phyloP scores from a whole-genome alignment of 805 yeast genomes.

The Hanseniaspora opuntiae region DNA sequence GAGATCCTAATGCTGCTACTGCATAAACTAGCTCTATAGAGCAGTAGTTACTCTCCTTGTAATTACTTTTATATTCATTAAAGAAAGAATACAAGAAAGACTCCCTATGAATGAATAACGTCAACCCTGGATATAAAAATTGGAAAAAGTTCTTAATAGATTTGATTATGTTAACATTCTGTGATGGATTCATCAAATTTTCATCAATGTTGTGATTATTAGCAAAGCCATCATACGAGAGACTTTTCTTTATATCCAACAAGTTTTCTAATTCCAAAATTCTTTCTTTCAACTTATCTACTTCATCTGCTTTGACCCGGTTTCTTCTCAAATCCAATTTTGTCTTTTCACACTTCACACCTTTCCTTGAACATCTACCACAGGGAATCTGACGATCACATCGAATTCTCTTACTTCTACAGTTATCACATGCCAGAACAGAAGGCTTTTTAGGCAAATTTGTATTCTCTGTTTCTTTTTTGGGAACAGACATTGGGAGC shows the following conservation, averaged over 20 bases:
- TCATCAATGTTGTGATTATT: background rate
- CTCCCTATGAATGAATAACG: slow-evolving; percentile 50
- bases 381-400: slow-evolving; percentile 40
- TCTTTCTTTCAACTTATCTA: slow-evolving; percentile 28
- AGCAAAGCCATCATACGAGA: slow-evolving; percentile 16
- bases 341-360: slow-evolving; percentile 34
- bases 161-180: slow-evolving; percentile 22
- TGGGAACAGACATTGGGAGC: background rate
- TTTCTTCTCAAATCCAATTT: slow-evolving; percentile 39
- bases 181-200: slow-evolving; percentile 15
- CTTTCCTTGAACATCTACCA: slow-evolving; percentile 32
- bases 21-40: slow-evolving; percentile 41
- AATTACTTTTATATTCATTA: slow-evolving; percentile 35
- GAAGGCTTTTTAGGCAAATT: background rate
- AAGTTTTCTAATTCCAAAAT: slow-evolving; percentile 18
- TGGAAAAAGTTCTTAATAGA: slow-evolving; percentile 34
- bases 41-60: slow-evolving; percentile 36
- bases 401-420: slow-evolving; percentile 30
- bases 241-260: slow-evolving; percentile 12
- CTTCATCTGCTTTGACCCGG: slow-evolving; percentile 38
- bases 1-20: slow-evolving; percentile 46
- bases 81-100: slow-evolving; percentile 49
- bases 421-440: slow-evolving; percentile 24
- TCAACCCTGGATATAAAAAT: slow-evolving; percentile 56
- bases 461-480: slow-evolving; percentile 15